phyloP scores from a whole-genome alignment of 2,329 filamentous ascomycete species.

The Colletotrichum sansevieriae region DNA sequence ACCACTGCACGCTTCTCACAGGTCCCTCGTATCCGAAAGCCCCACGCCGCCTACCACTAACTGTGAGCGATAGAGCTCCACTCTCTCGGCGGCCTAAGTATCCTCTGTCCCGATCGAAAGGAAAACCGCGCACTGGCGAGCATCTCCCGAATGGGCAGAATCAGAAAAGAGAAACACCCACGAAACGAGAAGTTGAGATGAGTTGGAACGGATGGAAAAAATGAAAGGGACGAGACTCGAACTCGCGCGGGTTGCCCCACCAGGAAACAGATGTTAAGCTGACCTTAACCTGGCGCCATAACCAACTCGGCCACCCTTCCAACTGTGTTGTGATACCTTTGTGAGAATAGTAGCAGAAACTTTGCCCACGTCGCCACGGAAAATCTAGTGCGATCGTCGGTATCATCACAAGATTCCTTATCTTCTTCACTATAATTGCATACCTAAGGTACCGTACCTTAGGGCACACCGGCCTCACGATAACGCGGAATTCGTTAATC shows the following conservation, averaged over 20 bases:
- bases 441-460: neutral
- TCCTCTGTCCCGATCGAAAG: conserved; percentile 4
- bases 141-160: neutral
- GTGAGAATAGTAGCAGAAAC: rapidly evolving
- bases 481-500: neutral
- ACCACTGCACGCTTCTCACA: conserved; percentile 34
- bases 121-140: conserved; percentile 9
- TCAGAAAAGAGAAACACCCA: neutral
- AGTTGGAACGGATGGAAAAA: rapidly evolving
- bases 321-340: rapidly evolving
- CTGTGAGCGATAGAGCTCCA: conserved; percentile 9
- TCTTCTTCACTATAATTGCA: conserved; percentile 11
- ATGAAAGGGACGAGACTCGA: conserved; percentile 42
- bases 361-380: no score
- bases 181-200: rapidly evolving
- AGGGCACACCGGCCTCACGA: conserved; percentile 10
- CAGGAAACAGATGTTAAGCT: conserved; percentile 40
- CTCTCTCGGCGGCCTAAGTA: conserved; percentile 8
- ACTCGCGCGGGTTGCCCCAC: conserved; percentile 42
- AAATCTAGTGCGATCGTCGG: neutral
- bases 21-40: conserved; percentile 29
- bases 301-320: conserved; percentile 42
- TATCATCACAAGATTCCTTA: conserved; percentile 3
- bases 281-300: conserved; percentile 42
- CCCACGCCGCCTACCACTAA: neutral